phyloP scores from a whole-genome alignment of 2,329 filamentous ascomycete genomes.

The Apiospora aurea region DNA sequence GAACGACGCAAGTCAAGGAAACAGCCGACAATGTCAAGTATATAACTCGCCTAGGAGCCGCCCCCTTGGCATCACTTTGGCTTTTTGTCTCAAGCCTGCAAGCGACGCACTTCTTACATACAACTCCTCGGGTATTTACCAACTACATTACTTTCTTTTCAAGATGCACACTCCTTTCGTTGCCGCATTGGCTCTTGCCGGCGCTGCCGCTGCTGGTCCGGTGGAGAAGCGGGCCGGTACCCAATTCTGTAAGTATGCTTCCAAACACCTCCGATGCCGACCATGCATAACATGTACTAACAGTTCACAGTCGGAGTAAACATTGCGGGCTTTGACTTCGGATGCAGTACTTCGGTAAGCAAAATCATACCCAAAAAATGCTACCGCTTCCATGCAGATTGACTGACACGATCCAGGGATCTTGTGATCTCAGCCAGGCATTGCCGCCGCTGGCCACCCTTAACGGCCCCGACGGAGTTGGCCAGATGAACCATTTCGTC shows the following conservation, averaged over 20 bases:
- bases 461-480: constrained; percentile 37
- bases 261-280: neutral
- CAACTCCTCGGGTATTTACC: neutral
- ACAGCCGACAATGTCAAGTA: neutral
- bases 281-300: neutral
- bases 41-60: neutral
- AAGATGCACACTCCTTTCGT: constrained; percentile 9
- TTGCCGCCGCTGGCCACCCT: constrained; percentile 30
- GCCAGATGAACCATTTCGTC: constrained; percentile 64
- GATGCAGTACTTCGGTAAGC: constrained; percentile 32
- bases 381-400: neutral
- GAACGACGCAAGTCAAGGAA: neutral
- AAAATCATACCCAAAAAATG: neutral
- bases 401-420: constrained; percentile 26
- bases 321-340: constrained; percentile 37
- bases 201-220: constrained; percentile 7
- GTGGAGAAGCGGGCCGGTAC: constrained; percentile 18
- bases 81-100: neutral
- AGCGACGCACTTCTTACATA: neutral
- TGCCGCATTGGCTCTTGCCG: constrained; percentile 18
- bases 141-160: neutral
- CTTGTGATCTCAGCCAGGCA: constrained; percentile 28
- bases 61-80: constrained; percentile 4
- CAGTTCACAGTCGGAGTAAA: constrained; percentile 31
- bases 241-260: constrained; percentile 15